Base-by-base conservation (phyloP, 768 basidiomycete genomes). In the Suillus tomentosus region DNA sequence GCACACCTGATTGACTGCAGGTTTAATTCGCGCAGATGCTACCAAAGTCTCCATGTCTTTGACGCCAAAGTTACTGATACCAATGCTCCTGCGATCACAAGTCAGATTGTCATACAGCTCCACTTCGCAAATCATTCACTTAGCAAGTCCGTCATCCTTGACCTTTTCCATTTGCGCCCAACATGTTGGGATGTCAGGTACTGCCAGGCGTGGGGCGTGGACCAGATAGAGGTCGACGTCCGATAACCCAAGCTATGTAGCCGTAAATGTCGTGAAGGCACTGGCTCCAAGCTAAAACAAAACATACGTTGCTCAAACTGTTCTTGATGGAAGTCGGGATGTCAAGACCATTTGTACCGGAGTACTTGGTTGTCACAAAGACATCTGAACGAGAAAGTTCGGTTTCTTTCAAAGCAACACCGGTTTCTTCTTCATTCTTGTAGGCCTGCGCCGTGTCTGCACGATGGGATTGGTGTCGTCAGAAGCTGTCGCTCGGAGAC, bases 141-240 rank as follows among this genome's bases (percentile, higher is more conserved):
- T 89, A 58, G 81, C 82, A 2, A 87, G 75, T 1, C 88, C 88
- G 19, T 81, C 76, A n/a, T 78, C 74, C 66, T 85, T 80, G 61
- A 89, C 66, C 19, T 79, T 79, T 69, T 90, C 89, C 80, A 91
- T 83, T 70, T 86, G 77, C 31, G 75, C 80, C 90, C 90, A 91
- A 4, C 80, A 79, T 43, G 82, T 84, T 1, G 85, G 82, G 34
- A 88, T 87, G 65, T 89, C 85, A 0, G 86, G 85, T 22, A 73
- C 67, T 9, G 84, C 86, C n/a, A 85, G 73, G 4, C 78, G 69
- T 7, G 88, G 88, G 60, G 73, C 67, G 71, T 91, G 89, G 50
- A 91, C 86, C 47, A 91, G 82, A 73, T 92, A 92, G 36, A 91
- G 72, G 72, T 93, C 89, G 13, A 91, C 82, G 65, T 88, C 4